Conservation (phyloP, 176 grass and related monocot species). For the Puya raimondii region DNA sequence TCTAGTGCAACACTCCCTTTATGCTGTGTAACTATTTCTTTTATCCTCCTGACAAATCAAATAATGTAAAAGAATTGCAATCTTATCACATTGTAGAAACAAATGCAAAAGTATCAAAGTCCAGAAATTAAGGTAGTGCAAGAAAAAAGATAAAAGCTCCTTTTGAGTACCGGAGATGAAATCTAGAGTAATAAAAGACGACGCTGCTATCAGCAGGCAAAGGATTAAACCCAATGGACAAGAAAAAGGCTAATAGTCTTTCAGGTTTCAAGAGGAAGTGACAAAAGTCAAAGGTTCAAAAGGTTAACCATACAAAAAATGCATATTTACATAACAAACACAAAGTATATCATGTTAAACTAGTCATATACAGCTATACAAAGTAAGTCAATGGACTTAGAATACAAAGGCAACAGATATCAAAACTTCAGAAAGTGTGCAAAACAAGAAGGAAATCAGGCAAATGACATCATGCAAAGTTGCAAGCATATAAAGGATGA, state of each 20-base stretch:
- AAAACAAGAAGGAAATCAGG: background rate
- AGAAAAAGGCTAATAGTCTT: too few species aligned
- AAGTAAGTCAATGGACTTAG: background rate
- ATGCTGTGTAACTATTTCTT: slow-evolving; percentile 66
- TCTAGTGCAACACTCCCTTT: slow-evolving; percentile 86
- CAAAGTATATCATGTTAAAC: background rate
- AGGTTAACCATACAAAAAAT: background rate
- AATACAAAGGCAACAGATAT: background rate
- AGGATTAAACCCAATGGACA: too few species aligned
- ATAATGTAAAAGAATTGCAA: background rate
- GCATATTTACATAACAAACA: background rate
- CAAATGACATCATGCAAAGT: background rate
- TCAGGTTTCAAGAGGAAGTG: too few species aligned
- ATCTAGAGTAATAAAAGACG: too few species aligned
- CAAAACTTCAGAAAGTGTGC: background rate
- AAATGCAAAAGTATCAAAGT: background rate
- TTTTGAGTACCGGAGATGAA: too few species aligned
- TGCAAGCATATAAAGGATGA: background rate
- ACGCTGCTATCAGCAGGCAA: too few species aligned
- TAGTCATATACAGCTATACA: slow-evolving; percentile 4
- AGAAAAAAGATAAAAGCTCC: too few species aligned
- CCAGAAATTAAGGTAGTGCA: background rate
- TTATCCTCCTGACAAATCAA: slow-evolving; percentile 67
- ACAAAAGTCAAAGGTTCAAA: too few species aligned
- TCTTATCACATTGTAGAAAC: background rate